A percentile compares a stretch with the other conserved stretches of the same genome.
Conservation (phyloP, 2,329 filamentous ascomycete species). For the Aplosporella prunicola region DNA sequence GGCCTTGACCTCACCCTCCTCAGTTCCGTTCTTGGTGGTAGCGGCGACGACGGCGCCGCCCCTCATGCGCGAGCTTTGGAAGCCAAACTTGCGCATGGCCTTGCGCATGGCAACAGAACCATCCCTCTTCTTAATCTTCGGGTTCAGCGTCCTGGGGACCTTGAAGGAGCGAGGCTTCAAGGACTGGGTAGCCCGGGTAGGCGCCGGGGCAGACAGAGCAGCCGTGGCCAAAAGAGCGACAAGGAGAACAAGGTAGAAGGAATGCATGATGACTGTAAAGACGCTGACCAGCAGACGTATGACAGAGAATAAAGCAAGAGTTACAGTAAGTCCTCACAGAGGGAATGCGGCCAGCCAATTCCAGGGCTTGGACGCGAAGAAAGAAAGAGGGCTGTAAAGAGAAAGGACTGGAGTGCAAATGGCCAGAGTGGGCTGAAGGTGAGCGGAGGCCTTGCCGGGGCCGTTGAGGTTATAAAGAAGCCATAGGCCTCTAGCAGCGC, state of each 20-base stretch:
- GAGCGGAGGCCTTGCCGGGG: too few species aligned
- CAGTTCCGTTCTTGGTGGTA: slow-evolving; percentile 17
- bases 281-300: slow-evolving; percentile 10
- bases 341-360: not conserved
- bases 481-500: too few species aligned
- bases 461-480: too few species aligned
- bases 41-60: slow-evolving; percentile 27
- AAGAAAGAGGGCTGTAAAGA: too few species aligned
- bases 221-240: slow-evolving; percentile 41
- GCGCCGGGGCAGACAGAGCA: slow-evolving; percentile 38
- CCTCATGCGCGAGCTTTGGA: slow-evolving; percentile 25
- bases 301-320: not conserved
- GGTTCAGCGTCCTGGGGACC: slow-evolving; percentile 49
- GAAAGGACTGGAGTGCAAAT: too few species aligned
- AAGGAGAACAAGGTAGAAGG: slow-evolving; percentile 30
- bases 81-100: slow-evolving; percentile 58
- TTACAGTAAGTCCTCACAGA: not conserved
- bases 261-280: slow-evolving; percentile 23
- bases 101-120: slow-evolving; percentile 54
- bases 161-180: slow-evolving; percentile 51
- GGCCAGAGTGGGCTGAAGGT: too few species aligned
- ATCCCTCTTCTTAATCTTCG: slow-evolving; percentile 45
- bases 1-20: slow-evolving; percentile 51
- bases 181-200: slow-evolving; percentile 17
- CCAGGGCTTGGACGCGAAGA: too few species aligned